Evolutionary conservation across 148 eudicot species (phyloP), one percentile per base, ranked within the genome.

Genomic region (Camellia japonica): DNA sequence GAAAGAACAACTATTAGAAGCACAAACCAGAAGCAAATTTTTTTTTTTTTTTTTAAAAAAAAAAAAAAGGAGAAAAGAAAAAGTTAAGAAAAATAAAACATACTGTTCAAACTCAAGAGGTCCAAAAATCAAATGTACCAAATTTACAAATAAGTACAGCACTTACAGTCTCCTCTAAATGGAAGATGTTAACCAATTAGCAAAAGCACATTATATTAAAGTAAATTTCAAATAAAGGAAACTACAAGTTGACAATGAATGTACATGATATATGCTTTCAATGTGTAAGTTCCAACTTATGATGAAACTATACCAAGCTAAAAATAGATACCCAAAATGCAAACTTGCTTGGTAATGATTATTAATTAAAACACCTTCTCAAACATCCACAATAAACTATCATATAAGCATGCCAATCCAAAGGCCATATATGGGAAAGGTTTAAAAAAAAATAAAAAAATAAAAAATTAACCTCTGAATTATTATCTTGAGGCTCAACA

Each of bases 391-490:
- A 11, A 62, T 19, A 76, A 62, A 6, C 43, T 20, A 62, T 10
- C 38, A 49, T 19, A 23, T 64, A 76, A 20, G 58, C 5, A 43
- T 62, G 54, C 79, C 58, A 47, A 23, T 49, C 56, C 58, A 44
- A 23, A 51, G 30, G 41, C 62, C 56, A 73, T 15, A 73, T 30
- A 23, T 54, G 47, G 47, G 4, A 66, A 49, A 63, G 8, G 68
- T 43, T 30, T n/a, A n/a, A n/a, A n/a, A n/a, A n/a, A n/a, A 0
- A 30, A 30, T 0, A 30, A 30, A 30, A 14, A 46, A 60, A 61
- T 59, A 78, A 47, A 67, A 64, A 78, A 47, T 46, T 63, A 52
- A 90, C 93, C 88, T 90, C 91, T 19, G 86, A 42, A 16, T 88
- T 70, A 61, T 78, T 81, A 8, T 90, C 90, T n/a, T 80, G 79